Evolutionary conservation across 768 basidiomycete genomes (phyloP).

Genomic region (Phylloporus rhodoxanthus): DNA sequence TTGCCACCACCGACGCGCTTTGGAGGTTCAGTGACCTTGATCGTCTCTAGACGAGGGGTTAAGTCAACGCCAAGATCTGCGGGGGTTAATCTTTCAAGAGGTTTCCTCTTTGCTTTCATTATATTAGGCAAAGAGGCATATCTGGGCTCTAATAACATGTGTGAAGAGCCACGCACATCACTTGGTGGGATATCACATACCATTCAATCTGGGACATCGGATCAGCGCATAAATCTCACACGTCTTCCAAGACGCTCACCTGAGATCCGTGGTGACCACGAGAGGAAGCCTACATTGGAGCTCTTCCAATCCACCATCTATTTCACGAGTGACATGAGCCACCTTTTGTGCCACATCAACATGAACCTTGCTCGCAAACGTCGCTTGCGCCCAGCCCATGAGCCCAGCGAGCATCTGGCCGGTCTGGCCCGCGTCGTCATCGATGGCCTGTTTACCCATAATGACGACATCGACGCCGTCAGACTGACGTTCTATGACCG

Average conservation of each 20-base stretch:
- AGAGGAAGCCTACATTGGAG: conserved; percentile 74
- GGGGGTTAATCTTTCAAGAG: conserved; percentile 75
- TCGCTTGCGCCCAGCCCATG: conserved; percentile 89
- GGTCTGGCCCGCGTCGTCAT: conserved; percentile 92
- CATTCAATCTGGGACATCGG: conserved; percentile 54
- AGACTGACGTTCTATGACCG: conserved; percentile 60
- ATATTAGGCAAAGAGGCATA: conserved; percentile 97
- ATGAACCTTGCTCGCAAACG: conserved; percentile 86
- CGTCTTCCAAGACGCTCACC: conserved; percentile 46
- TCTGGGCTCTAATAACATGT: conserved; percentile 66
- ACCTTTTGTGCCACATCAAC: conserved; percentile 58
- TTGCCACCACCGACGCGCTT: conserved; percentile 89
- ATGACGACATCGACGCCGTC: conserved; percentile 80
- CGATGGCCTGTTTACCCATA: conserved; percentile 96
- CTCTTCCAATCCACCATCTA: conserved; percentile 91
- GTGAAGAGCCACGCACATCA: neutral
- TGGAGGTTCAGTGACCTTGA: conserved; percentile 87
- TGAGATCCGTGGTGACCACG: conserved; percentile 87
- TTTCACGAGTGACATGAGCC: conserved; percentile 77
- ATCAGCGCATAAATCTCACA: neutral
- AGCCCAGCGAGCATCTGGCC: conserved; percentile 97
- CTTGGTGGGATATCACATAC: conserved; percentile 32
- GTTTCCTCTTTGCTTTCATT: conserved; percentile 99
- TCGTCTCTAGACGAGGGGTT: conserved; percentile 72
- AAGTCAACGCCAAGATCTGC: conserved; percentile 81